Percentiles rank a stretch among this genome's conserved stretches.
These are phyloP conservation scores for Emergomyces orientalis DNA, from an alignment of 2,329 filamentous ascomycete genomes.

Conservation along the genomic window DNA sequence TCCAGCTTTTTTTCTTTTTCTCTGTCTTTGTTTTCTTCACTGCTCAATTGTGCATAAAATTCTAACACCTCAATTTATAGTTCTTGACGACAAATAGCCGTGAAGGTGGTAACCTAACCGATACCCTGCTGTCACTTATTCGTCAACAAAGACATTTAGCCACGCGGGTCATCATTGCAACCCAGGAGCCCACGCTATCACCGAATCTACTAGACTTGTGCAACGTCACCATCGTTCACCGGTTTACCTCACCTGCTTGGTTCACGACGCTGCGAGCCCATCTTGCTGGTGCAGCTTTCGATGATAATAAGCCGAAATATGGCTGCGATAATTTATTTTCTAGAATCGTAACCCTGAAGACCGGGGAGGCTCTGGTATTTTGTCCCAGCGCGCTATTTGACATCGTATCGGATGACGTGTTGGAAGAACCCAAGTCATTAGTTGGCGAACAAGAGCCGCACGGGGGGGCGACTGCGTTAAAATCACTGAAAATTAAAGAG, in stretches of 20 bases:
- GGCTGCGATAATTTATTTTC: slow-evolving; percentile 30
- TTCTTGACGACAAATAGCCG: slow-evolving; percentile 51
- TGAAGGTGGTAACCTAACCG: slow-evolving; percentile 51
- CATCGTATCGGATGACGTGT: neutral
- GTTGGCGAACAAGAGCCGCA: neutral
- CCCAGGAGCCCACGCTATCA: slow-evolving; percentile 66
- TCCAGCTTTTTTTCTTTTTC: neutral
- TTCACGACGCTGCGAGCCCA: slow-evolving; percentile 39
- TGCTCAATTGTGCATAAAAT: neutral
- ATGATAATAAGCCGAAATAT: slow-evolving; percentile 14
- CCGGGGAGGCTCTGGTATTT: slow-evolving; percentile 44
- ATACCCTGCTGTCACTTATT: slow-evolving; percentile 53
- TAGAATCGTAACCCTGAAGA: slow-evolving; percentile 40
- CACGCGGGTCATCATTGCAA: slow-evolving; percentile 60
- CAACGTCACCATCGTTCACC: slow-evolving; percentile 61
- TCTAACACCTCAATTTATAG: slow-evolving; percentile 19
- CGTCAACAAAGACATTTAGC: slow-evolving; percentile 62
- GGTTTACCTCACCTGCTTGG: slow-evolving; percentile 61
- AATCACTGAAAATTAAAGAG: slow-evolving; percentile 12
- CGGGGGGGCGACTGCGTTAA: neutral
- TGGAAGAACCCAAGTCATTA: neutral
- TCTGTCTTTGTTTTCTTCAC: neutral
- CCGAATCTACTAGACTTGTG: slow-evolving; percentile 61
- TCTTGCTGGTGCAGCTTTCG: slow-evolving; percentile 37
- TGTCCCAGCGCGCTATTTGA: slow-evolving; percentile 38